A percentile compares a stretch with the other conserved stretches of the same genome.
Conservation (phyloP, 163 green algal species). For the Volvox carteri region DNA sequence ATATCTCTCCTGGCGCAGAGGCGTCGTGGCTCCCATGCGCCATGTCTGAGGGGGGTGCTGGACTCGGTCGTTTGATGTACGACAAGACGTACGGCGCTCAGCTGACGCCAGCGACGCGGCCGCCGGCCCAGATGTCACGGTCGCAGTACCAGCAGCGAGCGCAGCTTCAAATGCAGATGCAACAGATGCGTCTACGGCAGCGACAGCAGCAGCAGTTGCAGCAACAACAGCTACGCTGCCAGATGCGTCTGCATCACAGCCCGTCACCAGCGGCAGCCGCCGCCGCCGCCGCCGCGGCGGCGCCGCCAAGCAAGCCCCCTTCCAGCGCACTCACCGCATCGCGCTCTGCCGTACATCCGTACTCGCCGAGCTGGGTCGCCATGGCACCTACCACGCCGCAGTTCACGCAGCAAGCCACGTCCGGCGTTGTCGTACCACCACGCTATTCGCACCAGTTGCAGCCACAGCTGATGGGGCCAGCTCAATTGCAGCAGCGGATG, state of each 20-base stretch:
- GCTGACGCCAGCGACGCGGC: neutral
- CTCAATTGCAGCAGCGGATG: neutral
- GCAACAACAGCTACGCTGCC: neutral
- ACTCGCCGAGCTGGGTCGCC: neutral
- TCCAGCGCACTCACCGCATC: neutral
- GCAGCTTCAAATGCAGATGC: conserved; percentile 7
- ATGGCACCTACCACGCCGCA: conserved; percentile 5
- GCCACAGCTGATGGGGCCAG: neutral
- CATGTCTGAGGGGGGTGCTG: conserved; percentile 11
- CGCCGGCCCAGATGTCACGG: neutral
- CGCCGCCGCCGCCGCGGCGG: neutral
- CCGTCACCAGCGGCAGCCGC: neutral
- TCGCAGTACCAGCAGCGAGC: conserved; percentile 10
- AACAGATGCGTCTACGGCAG: neutral
- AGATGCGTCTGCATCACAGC: conserved; percentile 9
- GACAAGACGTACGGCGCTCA: neutral
- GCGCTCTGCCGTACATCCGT: neutral
- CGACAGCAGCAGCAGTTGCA: neutral
- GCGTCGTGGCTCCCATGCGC: neutral
- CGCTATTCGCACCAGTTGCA: too few relatives aligned
- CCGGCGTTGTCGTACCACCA: neutral
- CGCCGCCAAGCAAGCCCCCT: neutral
- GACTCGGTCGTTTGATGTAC: too few relatives aligned
- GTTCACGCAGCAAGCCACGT: neutral
- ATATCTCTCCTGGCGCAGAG: neutral